Percentiles rank a stretch among this genome's conserved stretches.
Evolutionary conservation across 768 basidiomycete species (phyloP).

Genomic region (Dentipellis sp.): DNA sequence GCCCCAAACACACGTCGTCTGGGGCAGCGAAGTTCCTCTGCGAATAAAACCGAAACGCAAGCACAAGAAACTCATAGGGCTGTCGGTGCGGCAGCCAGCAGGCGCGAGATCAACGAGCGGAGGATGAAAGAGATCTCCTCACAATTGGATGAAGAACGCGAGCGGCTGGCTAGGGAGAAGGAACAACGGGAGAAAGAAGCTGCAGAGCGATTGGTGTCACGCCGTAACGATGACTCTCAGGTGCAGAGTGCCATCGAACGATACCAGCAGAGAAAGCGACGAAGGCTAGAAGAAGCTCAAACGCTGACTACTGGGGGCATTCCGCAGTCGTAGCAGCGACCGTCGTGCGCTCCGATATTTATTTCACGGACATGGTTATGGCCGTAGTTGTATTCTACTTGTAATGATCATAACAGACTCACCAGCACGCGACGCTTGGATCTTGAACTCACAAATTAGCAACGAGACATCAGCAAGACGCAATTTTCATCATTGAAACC

Average conservation of each 20-base stretch:
- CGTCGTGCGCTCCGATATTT: neutral
- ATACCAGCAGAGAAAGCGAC: slow-evolving; percentile 73
- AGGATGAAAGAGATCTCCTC: slow-evolving; percentile 66
- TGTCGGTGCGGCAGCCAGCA: slow-evolving; percentile 73
- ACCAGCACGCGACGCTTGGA: neutral
- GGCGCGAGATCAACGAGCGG: slow-evolving; percentile 77
- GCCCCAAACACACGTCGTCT: slow-evolving; percentile 70
- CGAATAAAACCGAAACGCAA: slow-evolving; percentile 20
- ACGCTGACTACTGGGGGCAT: neutral
- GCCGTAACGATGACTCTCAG: slow-evolving; percentile 67
- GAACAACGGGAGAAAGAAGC: slow-evolving; percentile 54
- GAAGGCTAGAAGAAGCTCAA: slow-evolving; percentile 42
- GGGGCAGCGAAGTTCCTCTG: slow-evolving; percentile 28
- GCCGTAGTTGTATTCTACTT: neutral
- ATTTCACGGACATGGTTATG: neutral
- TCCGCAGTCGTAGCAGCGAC: neutral
- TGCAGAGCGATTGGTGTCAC: slow-evolving; percentile 55
- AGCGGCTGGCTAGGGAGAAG: slow-evolving; percentile 46
- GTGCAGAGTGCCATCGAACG: slow-evolving; percentile 68
- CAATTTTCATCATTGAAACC: neutral
- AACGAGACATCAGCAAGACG: too few species aligned
- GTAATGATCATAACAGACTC: slow-evolving; percentile 8
- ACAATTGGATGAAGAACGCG: slow-evolving; percentile 72
- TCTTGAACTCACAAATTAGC: too few species aligned
- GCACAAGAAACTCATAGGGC: slow-evolving; percentile 54